These are phyloP conservation scores for Diaporthe nobilis DNA, from an alignment of 2,329 filamentous ascomycete genomes.

Conservation along the genomic window DNA sequence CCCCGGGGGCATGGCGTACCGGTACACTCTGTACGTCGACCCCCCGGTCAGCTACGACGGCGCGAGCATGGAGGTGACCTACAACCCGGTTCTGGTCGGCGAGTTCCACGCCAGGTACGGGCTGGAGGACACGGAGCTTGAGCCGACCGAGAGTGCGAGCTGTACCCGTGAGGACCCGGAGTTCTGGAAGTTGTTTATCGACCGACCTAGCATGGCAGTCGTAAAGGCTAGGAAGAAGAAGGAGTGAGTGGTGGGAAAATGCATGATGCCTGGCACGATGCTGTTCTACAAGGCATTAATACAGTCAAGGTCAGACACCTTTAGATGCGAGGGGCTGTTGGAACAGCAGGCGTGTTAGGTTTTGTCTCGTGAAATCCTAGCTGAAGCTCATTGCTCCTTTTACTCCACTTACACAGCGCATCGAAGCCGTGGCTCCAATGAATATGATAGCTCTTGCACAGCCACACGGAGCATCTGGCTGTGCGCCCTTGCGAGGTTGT, in stretches of 20 bases:
- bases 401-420: background rate
- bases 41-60: conserved; percentile 34
- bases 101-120: conserved; percentile 34
- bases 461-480: no score
- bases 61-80: conserved; percentile 39
- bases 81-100: conserved; percentile 32
- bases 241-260: background rate
- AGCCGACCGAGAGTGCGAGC: conserved; percentile 16
- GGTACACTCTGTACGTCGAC: conserved; percentile 28
- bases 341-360: background rate
- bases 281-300: background rate
- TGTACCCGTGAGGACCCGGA: conserved; percentile 32
- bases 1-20: conserved; percentile 36
- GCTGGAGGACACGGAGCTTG: conserved; percentile 33
- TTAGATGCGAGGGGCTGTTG: background rate
- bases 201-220: conserved; percentile 33
- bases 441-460: no score
- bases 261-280: background rate
- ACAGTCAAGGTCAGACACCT: no score
- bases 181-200: conserved; percentile 35
- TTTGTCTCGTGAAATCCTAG: background rate
- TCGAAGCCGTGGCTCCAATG: background rate
- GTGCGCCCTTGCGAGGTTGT: no score
- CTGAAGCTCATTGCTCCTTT: background rate
- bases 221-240: conserved; percentile 35